Conservation (phyloP, 2,329 filamentous ascomycete species). For the Helotiales sp. region DNA sequence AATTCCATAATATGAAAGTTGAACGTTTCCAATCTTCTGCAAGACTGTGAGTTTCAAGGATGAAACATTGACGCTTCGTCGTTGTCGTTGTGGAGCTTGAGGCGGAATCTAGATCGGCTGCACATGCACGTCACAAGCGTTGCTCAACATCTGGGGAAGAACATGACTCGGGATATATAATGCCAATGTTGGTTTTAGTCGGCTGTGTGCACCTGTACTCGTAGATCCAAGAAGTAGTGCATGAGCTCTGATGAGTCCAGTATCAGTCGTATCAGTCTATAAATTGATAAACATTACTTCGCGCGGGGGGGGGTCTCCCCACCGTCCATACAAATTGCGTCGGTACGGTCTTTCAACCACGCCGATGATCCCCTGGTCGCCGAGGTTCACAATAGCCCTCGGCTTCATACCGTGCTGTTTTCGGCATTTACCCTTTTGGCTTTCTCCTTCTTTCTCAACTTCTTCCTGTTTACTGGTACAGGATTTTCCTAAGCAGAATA, state of each 20-base stretch:
- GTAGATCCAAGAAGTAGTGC: too few relatives aligned
- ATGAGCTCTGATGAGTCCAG: too few relatives aligned
- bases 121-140: not conserved
- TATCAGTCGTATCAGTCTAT: not conserved
- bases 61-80: not conserved
- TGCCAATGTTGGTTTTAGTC: too few relatives aligned
- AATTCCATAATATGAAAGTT: not conserved
- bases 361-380: constrained; percentile 4
- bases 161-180: not conserved
- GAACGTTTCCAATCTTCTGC: not conserved
- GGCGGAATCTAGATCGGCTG: not conserved
- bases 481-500: not conserved
- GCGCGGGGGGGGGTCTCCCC: not conserved
- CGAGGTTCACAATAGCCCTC: constrained; percentile 10
- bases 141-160: constrained; percentile 1
- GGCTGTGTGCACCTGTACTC: too few relatives aligned
- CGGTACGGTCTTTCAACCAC: not conserved
- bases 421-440: not conserved
- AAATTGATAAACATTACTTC: not conserved
- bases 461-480: not conserved
- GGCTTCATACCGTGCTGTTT: constrained; percentile 4
- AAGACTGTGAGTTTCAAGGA: constrained; percentile 4
- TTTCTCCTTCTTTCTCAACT: not conserved
- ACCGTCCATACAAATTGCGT: not conserved
- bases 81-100: not conserved